A percentile compares a stretch with the other conserved stretches of the same genome.
phyloP scores from a whole-genome alignment of 768 basidiomycete genomes.

The Hericium coralloides region DNA sequence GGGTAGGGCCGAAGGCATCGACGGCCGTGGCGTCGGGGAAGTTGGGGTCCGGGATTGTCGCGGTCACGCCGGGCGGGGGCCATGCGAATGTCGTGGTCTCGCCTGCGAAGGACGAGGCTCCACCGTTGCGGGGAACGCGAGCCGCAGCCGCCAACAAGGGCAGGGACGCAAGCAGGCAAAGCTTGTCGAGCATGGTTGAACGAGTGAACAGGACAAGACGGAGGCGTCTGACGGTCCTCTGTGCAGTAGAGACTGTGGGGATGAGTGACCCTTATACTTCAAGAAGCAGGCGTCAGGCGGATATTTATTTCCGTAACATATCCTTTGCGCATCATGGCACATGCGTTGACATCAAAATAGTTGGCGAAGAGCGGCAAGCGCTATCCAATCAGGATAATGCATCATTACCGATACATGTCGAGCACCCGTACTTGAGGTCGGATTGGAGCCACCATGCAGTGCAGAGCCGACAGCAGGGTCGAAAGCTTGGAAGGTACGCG shows the following conservation, averaged over 20 bases:
- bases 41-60: constrained; percentile 21
- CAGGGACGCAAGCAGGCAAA: background rate
- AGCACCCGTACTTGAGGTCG: too few species aligned
- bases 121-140: background rate
- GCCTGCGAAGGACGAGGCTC: constrained; percentile 34
- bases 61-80: constrained; percentile 31
- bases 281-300: background rate
- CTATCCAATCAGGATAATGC: too few species aligned
- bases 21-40: constrained; percentile 36
- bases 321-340: background rate
- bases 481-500: too few species aligned
- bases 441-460: too few species aligned
- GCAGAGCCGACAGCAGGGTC: too few species aligned
- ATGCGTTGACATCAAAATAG: background rate
- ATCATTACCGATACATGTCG: too few species aligned
- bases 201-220: background rate
- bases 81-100: constrained; percentile 31
- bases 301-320: background rate
- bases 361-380: background rate
- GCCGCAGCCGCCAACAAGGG: background rate
- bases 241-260: background rate
- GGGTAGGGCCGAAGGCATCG: constrained; percentile 40
- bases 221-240: background rate
- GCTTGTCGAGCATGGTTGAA: background rate
- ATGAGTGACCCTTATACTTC: background rate